phyloP scores from a whole-genome alignment of 768 basidiomycete genomes.

The Collybia sp. region DNA sequence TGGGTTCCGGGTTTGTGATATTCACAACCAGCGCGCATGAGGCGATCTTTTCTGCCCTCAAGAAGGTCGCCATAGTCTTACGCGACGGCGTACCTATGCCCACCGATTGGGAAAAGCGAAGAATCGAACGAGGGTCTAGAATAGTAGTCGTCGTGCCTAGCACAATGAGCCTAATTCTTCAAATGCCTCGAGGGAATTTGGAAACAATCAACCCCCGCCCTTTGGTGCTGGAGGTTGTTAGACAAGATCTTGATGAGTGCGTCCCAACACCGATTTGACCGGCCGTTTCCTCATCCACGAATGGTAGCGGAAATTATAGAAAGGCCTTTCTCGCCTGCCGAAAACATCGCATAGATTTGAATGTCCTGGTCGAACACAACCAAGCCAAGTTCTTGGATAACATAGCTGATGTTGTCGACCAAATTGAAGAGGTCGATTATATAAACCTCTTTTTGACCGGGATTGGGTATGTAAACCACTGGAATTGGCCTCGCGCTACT shows the following conservation, averaged over 20 bases:
- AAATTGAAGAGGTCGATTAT: conserved; percentile 86
- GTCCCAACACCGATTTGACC: conserved; percentile 17
- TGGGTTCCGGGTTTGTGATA: conserved; percentile 73
- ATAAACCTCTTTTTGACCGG: conserved; percentile 89
- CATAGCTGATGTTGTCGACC: conserved; percentile 69
- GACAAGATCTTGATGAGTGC: conserved; percentile 69
- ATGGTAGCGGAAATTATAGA: conserved; percentile 63
- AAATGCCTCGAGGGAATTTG: conserved; percentile 97
- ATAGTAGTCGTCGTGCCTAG: conserved; percentile 89
- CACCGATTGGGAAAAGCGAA: conserved; percentile 59
- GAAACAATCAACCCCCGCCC: conserved; percentile 95
- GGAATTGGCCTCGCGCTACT: background rate
- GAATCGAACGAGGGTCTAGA: conserved; percentile 84
- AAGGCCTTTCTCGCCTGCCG: conserved; percentile 90
- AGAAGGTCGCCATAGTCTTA: conserved; percentile 18
- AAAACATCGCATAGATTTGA: conserved; percentile 90
- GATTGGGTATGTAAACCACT: conserved; percentile 56
- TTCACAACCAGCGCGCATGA: conserved; percentile 84
- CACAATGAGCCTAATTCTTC: conserved; percentile 84
- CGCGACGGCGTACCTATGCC: conserved; percentile 20
- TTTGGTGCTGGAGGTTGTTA: conserved; percentile 82
- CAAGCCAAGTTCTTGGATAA: conserved; percentile 58
- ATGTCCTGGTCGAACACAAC: conserved; percentile 81
- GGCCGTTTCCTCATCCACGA: background rate
- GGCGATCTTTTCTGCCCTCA: conserved; percentile 65